A percentile compares a stretch with the other conserved stretches of the same genome.
Conservation (phyloP, 371 early-diverging fungal species). For the Thermomucor indicae-seudaticae region DNA sequence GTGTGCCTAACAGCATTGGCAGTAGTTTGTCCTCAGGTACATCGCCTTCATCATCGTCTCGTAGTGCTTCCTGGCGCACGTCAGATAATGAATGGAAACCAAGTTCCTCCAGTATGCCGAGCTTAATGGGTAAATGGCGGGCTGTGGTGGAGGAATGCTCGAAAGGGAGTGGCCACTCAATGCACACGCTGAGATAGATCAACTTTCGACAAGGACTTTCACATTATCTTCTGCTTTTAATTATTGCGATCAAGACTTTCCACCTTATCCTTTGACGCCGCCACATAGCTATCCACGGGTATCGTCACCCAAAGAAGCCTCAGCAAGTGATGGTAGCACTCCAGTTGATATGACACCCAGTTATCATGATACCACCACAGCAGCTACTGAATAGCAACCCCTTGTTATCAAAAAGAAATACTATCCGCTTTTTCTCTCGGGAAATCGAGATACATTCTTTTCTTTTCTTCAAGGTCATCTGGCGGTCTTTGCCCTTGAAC, state of each 20-base stretch:
- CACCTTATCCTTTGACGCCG: constrained; percentile 25
- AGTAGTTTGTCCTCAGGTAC: too few species aligned
- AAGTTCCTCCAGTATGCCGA: constrained; percentile 30
- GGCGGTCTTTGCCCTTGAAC: too few species aligned
- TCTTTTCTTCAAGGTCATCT: too few species aligned
- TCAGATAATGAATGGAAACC: constrained; percentile 22
- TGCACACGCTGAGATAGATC: constrained; percentile 7
- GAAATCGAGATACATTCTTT: too few species aligned
- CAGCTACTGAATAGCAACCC: too few species aligned
- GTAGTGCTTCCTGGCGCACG: constrained; percentile 3
- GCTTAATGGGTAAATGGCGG: constrained; percentile 33
- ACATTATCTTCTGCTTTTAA: constrained; percentile 10
- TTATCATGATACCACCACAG: too few species aligned
- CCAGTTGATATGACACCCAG: too few species aligned
- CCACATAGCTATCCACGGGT: constrained; percentile 11
- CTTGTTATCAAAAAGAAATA: too few species aligned
- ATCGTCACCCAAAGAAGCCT: not conserved
- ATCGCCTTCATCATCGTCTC: constrained; percentile 9
- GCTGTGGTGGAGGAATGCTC: not conserved
- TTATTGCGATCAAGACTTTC: constrained; percentile 9
- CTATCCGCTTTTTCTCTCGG: too few species aligned
- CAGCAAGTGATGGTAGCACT: too few species aligned
- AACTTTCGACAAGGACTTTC: constrained; percentile 28
- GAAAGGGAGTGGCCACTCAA: not conserved
- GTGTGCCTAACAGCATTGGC: not conserved